These are phyloP conservation scores for Cutaneotrichosporon mucoides DNA, from an alignment of 1,284 basidiomycete genomes.

Conservation along the genomic window DNA sequence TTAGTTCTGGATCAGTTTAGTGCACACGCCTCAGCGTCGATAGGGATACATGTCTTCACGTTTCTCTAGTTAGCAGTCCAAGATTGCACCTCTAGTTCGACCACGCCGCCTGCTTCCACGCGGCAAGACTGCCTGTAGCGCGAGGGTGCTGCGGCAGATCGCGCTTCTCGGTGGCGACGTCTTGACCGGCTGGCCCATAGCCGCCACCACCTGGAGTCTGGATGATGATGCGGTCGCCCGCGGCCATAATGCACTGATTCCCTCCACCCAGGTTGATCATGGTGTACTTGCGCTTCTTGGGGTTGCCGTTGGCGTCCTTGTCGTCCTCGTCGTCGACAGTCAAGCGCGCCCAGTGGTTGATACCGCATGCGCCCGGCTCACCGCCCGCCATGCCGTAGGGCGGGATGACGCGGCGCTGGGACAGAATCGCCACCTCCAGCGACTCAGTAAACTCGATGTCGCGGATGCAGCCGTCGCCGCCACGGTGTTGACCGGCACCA, in stretches of 20 bases:
- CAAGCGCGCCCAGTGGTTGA: slow-evolving; percentile 69
- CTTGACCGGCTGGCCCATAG: slow-evolving; percentile 45
- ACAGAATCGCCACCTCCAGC: slow-evolving; percentile 76
- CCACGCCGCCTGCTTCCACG: slow-evolving; percentile 1
- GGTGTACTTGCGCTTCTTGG: slow-evolving; percentile 51
- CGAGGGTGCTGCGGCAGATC: background rate
- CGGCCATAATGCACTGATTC: slow-evolving; percentile 79
- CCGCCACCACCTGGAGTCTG: slow-evolving; percentile 91
- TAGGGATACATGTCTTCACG: too few species aligned
- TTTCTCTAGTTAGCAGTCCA: too few species aligned
- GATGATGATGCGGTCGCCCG: slow-evolving; percentile 72
- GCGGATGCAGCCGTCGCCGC: slow-evolving; percentile 83
- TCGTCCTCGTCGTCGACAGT: background rate
- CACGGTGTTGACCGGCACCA: slow-evolving; percentile 71
- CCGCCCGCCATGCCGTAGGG: slow-evolving; percentile 92
- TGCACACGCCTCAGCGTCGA: too few species aligned
- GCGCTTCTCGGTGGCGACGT: background rate
- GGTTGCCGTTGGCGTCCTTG: slow-evolving; percentile 4
- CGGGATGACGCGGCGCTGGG: slow-evolving; percentile 72
- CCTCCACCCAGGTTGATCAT: slow-evolving; percentile 85
- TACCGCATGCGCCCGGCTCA: slow-evolving; percentile 66
- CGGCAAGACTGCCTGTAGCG: background rate
- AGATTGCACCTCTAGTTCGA: background rate
- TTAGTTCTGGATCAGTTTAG: too few species aligned
- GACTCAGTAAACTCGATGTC: slow-evolving; percentile 80